phyloP scores from a whole-genome alignment of 805 yeast genomes.

The Kuraishia cidri region DNA sequence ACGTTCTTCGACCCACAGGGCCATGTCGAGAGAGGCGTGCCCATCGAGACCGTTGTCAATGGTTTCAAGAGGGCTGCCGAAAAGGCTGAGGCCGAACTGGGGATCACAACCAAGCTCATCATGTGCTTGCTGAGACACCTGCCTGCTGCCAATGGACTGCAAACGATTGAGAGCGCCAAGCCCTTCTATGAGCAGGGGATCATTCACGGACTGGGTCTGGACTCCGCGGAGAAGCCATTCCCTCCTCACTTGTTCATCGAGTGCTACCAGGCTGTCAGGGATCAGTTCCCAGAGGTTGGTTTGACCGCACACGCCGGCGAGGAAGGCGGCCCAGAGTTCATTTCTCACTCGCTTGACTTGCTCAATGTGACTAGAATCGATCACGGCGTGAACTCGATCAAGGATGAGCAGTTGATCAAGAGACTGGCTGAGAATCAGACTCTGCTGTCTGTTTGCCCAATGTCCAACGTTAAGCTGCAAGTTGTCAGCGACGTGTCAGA shows the following conservation, averaged over 20 bases:
- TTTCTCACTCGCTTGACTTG: slow-evolving; percentile 45
- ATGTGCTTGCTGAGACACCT: slow-evolving; percentile 79
- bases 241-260: slow-evolving; percentile 66
- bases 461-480: slow-evolving; percentile 68
- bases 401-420: slow-evolving; percentile 43
- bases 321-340: slow-evolving; percentile 74
- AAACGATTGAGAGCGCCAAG: slow-evolving; percentile 44
- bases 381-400: slow-evolving; percentile 65
- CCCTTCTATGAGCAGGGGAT: slow-evolving; percentile 45
- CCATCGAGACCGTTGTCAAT: slow-evolving; percentile 46
- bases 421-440: slow-evolving; percentile 47
- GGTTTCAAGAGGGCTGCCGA: slow-evolving; percentile 65
- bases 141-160: slow-evolving; percentile 49
- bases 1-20: slow-evolving; percentile 83
- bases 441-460: slow-evolving; percentile 67
- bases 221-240: slow-evolving; percentile 70
- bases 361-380: slow-evolving; percentile 66
- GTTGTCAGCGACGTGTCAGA: slow-evolving; percentile 62
- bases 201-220: slow-evolving; percentile 74
- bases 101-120: slow-evolving; percentile 61
- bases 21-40: slow-evolving; percentile 59
- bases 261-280: slow-evolving; percentile 43
- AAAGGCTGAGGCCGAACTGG: slow-evolving; percentile 50
- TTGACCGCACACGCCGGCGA: slow-evolving; percentile 88
- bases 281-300: slow-evolving; percentile 41